Evolutionary conservation across 2,329 filamentous ascomycete species (phyloP).

Genomic region (Apiospora pterosperma): DNA sequence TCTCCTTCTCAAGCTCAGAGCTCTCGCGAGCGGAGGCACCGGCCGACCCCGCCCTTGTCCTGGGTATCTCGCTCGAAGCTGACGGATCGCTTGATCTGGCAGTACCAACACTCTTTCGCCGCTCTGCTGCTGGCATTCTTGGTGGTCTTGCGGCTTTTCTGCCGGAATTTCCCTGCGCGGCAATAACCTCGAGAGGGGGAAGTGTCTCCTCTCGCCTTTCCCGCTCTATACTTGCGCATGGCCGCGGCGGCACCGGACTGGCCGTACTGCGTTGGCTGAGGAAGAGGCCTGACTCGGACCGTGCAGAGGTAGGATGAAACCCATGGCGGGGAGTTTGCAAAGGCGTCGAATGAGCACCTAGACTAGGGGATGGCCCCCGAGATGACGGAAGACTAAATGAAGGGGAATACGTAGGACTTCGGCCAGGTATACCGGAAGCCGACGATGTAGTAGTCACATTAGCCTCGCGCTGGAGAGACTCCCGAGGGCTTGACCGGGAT

Average conservation of each 20-base stretch:
- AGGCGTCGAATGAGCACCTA: background rate
- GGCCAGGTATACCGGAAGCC: background rate
- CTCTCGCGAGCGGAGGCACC: background rate
- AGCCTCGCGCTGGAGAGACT: background rate
- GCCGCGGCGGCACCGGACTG: background rate
- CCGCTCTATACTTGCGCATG: background rate
- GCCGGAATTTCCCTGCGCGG: background rate
- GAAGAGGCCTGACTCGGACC: background rate
- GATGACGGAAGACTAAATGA: background rate
- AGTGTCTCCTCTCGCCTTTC: background rate
- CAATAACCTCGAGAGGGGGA: background rate
- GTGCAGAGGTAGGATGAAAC: background rate
- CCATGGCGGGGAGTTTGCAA: background rate
- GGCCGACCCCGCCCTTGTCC: background rate
- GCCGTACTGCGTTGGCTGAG: background rate
- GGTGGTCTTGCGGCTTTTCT: background rate
- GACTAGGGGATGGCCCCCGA: background rate
- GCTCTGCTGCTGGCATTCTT: background rate
- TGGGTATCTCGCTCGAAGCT: background rate
- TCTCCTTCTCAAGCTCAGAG: background rate
- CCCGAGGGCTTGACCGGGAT: background rate
- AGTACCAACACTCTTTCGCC: background rate
- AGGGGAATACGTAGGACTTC: background rate
- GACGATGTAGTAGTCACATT: background rate
- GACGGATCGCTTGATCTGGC: background rate